These are phyloP conservation scores for Phalaenopsis aphrodite DNA, from an alignment of 106 monocot genomes.

Conservation along the genomic window DNA sequence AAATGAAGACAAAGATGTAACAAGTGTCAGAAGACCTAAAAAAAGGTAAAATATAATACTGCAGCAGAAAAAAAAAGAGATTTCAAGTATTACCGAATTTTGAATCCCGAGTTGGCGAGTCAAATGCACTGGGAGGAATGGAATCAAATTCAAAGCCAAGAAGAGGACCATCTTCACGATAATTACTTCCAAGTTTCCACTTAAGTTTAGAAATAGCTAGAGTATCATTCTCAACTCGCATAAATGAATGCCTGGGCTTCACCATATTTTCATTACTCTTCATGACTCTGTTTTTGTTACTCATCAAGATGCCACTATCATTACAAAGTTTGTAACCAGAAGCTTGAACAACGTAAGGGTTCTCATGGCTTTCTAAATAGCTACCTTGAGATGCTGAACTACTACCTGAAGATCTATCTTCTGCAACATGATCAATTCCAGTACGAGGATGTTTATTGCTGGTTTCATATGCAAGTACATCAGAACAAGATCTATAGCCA, in stretches of 20 bases:
- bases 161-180: conserved; percentile 35
- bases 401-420: conserved; percentile 26
- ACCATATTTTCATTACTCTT: conserved; percentile 2
- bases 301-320: conserved; percentile 10
- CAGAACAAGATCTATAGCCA: conserved; percentile 10
- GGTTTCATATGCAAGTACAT: conserved; percentile 6
- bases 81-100: conserved; percentile 15
- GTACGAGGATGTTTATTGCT: background rate
- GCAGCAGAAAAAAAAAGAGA: background rate
- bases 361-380: conserved; percentile 8
- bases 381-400: conserved; percentile 26
- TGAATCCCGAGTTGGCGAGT: conserved; percentile 24
- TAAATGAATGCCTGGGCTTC: conserved; percentile 7
- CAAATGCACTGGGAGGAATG: conserved; percentile 43
- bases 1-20: background rate
- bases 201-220: conserved; percentile 21
- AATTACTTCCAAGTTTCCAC: conserved; percentile 23
- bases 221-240: conserved; percentile 2
- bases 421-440: conserved; percentile 2
- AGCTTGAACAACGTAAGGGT: conserved; percentile 1
- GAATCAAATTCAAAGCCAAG: conserved; percentile 25
- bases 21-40: background rate
- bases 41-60: background rate
- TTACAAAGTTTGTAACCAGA: conserved; percentile 5
- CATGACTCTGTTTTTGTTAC: background rate